Evolutionary conservation across 768 basidiomycete genomes (phyloP).

Genomic region (Hortiboletus flavorubellus): DNA sequence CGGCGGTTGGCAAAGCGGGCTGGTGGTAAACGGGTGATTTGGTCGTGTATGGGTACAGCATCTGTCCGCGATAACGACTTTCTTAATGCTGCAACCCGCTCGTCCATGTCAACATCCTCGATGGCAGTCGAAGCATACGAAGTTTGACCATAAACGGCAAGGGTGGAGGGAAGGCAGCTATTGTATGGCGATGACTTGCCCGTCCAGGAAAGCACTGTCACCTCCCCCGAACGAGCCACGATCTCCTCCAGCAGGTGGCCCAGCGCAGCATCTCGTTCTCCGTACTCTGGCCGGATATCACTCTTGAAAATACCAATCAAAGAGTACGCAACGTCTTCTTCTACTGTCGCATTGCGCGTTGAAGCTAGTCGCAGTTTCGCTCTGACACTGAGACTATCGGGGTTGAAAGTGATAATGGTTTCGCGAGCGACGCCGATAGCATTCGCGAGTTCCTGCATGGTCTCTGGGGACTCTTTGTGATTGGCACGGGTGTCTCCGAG

Average conservation of each 20-base stretch:
- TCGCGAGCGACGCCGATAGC: slow-evolving; percentile 3
- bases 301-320: background rate
- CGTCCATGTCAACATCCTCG: background rate
- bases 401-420: slow-evolving; percentile 3
- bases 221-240: slow-evolving; percentile 3
- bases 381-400: slow-evolving; percentile 2
- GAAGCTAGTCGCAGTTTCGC: slow-evolving; percentile 13
- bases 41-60: background rate
- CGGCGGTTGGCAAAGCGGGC: too few species aligned
- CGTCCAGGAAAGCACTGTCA: slow-evolving; percentile 10
- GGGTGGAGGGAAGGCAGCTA: slow-evolving; percentile 8
- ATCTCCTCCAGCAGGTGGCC: slow-evolving; percentile 15
- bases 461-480: slow-evolving; percentile 11
- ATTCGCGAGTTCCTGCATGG: slow-evolving; percentile 5
- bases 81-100: background rate
- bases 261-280: slow-evolving; percentile 5
- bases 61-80: background rate
- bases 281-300: slow-evolving; percentile 2
- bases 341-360: slow-evolving; percentile 2
- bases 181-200: slow-evolving; percentile 12
- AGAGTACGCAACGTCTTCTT: background rate
- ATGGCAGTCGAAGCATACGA: background rate
- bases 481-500: slow-evolving; percentile 1
- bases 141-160: background rate
- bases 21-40: too few species aligned